These are phyloP conservation scores for Dipteronia sinensis DNA, from an alignment of 345 rosid genomes.

Conservation along the genomic window DNA sequence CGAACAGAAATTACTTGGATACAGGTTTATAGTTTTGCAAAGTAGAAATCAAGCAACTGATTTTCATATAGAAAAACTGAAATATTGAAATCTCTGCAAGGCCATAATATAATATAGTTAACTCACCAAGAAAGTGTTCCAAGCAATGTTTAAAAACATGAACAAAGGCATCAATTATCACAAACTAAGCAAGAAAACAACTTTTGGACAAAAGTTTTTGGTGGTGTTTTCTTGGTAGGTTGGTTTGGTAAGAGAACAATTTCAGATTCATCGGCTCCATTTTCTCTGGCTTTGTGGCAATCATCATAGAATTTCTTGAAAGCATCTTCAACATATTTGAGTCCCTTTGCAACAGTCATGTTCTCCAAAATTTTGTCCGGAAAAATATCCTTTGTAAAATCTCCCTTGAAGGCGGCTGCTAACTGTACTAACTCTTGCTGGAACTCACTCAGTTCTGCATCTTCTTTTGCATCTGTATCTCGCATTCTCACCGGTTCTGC, in stretches of 20 bases:
- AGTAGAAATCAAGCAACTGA: too few species aligned
- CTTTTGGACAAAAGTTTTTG: conserved; percentile 29
- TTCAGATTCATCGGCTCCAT: conserved; percentile 41
- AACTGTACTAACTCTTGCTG: conserved; percentile 67
- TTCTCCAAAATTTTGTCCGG: conserved; percentile 55
- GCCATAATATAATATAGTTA: not conserved
- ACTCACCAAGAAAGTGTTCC: not conserved
- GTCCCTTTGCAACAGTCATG: conserved; percentile 59
- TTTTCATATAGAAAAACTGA: too few species aligned
- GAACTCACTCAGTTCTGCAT: conserved; percentile 56
- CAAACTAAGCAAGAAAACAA: conserved; percentile 47
- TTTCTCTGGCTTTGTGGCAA: conserved; percentile 44
- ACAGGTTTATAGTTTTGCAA: too few species aligned
- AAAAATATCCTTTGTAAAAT: conserved; percentile 44
- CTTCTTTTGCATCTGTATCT: conserved; percentile 42
- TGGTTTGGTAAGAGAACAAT: conserved; percentile 14
- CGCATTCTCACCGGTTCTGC: conserved; percentile 49
- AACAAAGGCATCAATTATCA: conserved; percentile 29
- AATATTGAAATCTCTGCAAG: not conserved
- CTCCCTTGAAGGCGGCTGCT: conserved; percentile 67
- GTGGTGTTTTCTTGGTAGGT: not conserved
- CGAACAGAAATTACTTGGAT: too few species aligned
- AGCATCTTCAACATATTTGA: conserved; percentile 48
- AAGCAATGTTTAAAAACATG: not conserved
- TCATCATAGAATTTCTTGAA: conserved; percentile 44